Conservation (phyloP, 176 grass and related monocot genomes). For the Guadua angustifolia region DNA sequence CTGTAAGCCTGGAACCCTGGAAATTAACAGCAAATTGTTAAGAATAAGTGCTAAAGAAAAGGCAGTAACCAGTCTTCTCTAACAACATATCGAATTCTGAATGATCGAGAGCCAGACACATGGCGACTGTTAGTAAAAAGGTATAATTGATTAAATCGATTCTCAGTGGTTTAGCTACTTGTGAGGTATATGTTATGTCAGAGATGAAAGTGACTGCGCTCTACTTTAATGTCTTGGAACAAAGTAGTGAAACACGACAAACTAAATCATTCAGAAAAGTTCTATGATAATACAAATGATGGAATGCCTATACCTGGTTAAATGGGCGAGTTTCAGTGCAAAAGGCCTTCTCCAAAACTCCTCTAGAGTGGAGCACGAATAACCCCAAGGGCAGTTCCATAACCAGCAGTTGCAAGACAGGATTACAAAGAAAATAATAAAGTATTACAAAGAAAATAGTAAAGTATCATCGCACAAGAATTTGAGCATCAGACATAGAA, state of each 20-base stretch:
- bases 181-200: neutral
- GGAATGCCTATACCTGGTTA: slow-evolving; percentile 67
- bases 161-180: neutral
- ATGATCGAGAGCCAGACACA: neutral
- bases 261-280: slow-evolving; percentile 4
- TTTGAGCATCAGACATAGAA: slow-evolving; percentile 3
- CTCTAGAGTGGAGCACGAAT: slow-evolving; percentile 76
- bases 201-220: neutral
- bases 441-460: neutral
- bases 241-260: neutral
- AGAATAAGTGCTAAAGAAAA: neutral
- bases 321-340: slow-evolving; percentile 98
- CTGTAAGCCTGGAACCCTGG: slow-evolving; percentile 94
- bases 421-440: neutral
- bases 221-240: neutral
- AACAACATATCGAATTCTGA: neutral
- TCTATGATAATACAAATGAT: slow-evolving; percentile 6
- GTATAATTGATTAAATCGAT: neutral
- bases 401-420: slow-evolving; percentile 96
- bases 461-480: slow-evolving; percentile 15
- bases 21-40: slow-evolving; percentile 33
- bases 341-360: slow-evolving; percentile 74
- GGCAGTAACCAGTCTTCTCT: neutral
- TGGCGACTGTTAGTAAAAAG: neutral
- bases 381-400: slow-evolving; percentile 90